phyloP scores from a whole-genome alignment of 2,329 filamentous ascomycete species.

The Claviceps humidiphila region DNA sequence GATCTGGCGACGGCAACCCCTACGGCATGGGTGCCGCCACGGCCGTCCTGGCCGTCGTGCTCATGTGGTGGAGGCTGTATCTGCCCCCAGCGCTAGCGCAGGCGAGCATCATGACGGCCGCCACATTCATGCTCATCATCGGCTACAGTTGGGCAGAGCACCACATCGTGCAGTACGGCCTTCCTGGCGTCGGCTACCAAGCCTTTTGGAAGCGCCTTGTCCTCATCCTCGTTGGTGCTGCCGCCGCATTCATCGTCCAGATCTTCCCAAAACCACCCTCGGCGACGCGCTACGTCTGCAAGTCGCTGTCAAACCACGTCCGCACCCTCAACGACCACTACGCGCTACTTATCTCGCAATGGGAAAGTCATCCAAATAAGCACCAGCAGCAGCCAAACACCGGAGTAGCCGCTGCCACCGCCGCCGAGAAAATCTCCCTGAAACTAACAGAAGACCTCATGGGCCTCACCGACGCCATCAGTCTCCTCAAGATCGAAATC shows the following conservation, averaged over 20 bases:
- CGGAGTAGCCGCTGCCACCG: conserved; percentile 10
- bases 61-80: conserved; percentile 24
- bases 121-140: conserved; percentile 29
- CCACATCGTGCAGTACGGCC: conserved; percentile 29
- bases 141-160: conserved; percentile 33
- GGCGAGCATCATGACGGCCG: conserved; percentile 19
- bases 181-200: conserved; percentile 31
- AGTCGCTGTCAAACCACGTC: conserved; percentile 29
- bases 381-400: not conserved
- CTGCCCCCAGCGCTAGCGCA: conserved; percentile 16
- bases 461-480: conserved; percentile 14
- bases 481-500: conserved; percentile 17
- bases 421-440: conserved; percentile 16
- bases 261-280: conserved; percentile 33
- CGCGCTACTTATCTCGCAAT: conserved; percentile 32
- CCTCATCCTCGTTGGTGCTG: conserved; percentile 31
- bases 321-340: conserved; percentile 34
- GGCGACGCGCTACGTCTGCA: conserved; percentile 29
- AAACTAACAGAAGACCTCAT: conserved; percentile 17
- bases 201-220: conserved; percentile 34
- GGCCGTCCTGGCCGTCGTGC: conserved; percentile 21
- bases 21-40: conserved; percentile 35
- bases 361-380: conserved; percentile 23
- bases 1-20: conserved; percentile 31
- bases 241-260: conserved; percentile 29